These are phyloP conservation scores for Parietaria judaica DNA, from an alignment of 306 rosid genomes.

Conservation along the genomic window DNA sequence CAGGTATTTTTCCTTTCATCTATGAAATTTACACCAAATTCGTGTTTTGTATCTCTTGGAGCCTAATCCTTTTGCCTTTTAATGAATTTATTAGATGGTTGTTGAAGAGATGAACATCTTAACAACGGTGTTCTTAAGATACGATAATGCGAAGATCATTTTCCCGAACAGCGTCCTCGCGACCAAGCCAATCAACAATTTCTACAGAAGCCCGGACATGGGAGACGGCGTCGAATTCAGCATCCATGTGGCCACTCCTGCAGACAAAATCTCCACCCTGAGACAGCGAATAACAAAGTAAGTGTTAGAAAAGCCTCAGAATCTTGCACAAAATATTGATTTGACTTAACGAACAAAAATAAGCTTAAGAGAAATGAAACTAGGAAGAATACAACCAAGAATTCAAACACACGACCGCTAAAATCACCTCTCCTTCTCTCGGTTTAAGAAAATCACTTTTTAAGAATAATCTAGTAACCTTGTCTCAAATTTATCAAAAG, in stretches of 20 bases:
- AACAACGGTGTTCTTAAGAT: conserved; percentile 75
- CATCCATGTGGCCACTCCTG: conserved; percentile 63
- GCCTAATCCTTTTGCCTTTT: conserved; percentile 13
- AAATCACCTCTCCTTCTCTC: neutral
- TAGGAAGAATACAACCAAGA: neutral
- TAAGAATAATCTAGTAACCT: too few species aligned
- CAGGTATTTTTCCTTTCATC: conserved; percentile 37
- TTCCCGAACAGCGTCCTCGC: conserved; percentile 72
- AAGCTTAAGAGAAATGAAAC: too few species aligned
- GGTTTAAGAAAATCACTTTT: neutral
- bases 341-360: too few species aligned
- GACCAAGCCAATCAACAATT: conserved; percentile 59
- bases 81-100: conserved; percentile 51
- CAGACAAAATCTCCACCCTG: conserved; percentile 50
- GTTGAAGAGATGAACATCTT: conserved; percentile 98
- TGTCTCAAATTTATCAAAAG: too few species aligned
- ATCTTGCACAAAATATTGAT: too few species aligned
- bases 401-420: neutral
- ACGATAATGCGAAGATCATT: conserved; percentile 49
- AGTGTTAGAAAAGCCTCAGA: neutral
- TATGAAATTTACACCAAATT: too few species aligned
- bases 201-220: conserved; percentile 89
- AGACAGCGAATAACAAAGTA: conserved; percentile 66
- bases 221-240: conserved; percentile 71
- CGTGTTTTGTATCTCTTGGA: neutral